Evolutionary conservation across 164 flowering plant genomes (phyloP).

Genomic region (Kalanchoe fedtschenkoi): DNA sequence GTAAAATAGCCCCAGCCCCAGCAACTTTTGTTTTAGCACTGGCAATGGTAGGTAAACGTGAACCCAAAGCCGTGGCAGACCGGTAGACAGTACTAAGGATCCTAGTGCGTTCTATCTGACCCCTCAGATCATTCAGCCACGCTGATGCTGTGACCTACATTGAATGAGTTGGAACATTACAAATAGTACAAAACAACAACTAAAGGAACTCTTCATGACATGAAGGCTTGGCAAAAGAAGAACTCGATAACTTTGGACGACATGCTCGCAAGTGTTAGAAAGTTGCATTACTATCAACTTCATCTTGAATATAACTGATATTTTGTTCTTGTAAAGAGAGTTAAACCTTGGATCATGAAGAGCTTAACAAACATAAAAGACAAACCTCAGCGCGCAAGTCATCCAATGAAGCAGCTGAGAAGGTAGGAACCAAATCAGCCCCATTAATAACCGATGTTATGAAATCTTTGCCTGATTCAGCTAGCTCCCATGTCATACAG

Average conservation of each 20-base stretch:
- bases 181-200: not conserved
- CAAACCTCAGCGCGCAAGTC: slow-evolving; percentile 90
- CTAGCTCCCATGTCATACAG: slow-evolving; percentile 97
- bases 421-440: slow-evolving; percentile 94
- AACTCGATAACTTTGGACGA: not conserved
- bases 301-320: not conserved
- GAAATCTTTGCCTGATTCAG: slow-evolving; percentile 74
- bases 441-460: slow-evolving; percentile 84
- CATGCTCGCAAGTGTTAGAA: not conserved
- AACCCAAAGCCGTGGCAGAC: slow-evolving; percentile 92
- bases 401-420: slow-evolving; percentile 94
- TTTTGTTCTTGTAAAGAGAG: not conserved
- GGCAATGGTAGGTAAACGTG: slow-evolving; percentile 90
- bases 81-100: slow-evolving; percentile 91
- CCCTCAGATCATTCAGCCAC: slow-evolving; percentile 88
- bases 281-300: not conserved
- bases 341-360: not conserved
- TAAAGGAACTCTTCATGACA: not conserved
- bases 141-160: slow-evolving; percentile 92
- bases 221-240: not conserved
- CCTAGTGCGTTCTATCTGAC: slow-evolving; percentile 87
- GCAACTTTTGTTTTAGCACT: slow-evolving; percentile 89
- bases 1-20: slow-evolving; percentile 91
- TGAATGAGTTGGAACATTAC: not conserved
- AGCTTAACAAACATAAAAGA: not conserved